A percentile compares a stretch with the other conserved stretches of the same genome.
These are phyloP conservation scores for Talaromyces sp. DNA, from an alignment of 2,329 filamentous ascomycete species.

Conservation along the genomic window DNA sequence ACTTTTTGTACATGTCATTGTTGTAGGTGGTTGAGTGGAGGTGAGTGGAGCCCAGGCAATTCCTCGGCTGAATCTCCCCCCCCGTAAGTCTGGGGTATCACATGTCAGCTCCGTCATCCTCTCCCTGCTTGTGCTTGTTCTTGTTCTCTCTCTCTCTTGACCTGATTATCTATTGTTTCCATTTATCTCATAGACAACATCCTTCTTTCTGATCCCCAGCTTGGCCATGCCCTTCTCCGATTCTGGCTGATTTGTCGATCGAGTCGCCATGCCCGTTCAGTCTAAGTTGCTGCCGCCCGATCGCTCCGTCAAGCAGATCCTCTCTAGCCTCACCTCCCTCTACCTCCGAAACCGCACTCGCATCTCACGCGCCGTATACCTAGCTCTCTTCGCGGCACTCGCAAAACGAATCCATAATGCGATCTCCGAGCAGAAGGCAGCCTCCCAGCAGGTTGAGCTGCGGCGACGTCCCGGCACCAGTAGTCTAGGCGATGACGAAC, in stretches of 20 bases:
- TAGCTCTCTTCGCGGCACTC: conserved; percentile 78
- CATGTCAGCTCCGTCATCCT: conserved; percentile 19
- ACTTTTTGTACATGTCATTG: too few relatives aligned
- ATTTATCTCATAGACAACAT: too few relatives aligned
- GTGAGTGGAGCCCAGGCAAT: background rate
- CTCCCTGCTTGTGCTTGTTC: too few relatives aligned
- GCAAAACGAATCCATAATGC: conserved; percentile 87
- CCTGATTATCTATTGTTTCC: conserved; percentile 1
- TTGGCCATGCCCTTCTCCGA: conserved; percentile 21
- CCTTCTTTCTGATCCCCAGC: background rate
- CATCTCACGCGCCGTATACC: conserved; percentile 81
- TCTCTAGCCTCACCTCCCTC: conserved; percentile 68
- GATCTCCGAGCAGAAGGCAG: conserved; percentile 89
- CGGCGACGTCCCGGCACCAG: conserved; percentile 55
- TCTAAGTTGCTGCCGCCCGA: conserved; percentile 71
- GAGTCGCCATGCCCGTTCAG: conserved; percentile 66
- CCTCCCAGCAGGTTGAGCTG: conserved; percentile 69
- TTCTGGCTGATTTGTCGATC: conserved; percentile 23
- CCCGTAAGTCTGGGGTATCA: conserved; percentile 28
- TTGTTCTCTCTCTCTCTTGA: background rate
- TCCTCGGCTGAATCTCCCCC: conserved; percentile 23
- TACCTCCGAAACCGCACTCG: conserved; percentile 79
- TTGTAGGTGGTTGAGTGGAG: background rate
- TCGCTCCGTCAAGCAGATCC: conserved; percentile 65
- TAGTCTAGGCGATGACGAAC: conserved; percentile 37